A percentile compares a stretch with the other conserved stretches of the same genome.
phyloP scores from a whole-genome alignment of 345 rosid genomes.

The Acer saccharum region DNA sequence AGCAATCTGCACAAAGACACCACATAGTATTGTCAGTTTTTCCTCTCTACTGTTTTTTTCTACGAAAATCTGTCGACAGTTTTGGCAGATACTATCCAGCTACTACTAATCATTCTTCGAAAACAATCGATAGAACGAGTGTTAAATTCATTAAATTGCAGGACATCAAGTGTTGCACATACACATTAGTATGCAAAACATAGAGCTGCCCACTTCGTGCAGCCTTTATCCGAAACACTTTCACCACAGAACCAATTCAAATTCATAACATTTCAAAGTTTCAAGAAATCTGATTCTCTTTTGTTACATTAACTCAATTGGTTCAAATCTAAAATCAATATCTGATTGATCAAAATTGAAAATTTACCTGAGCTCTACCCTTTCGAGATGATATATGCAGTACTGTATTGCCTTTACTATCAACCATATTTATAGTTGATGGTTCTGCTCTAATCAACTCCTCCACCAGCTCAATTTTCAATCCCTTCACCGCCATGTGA shows the following conservation, averaged over 20 bases:
- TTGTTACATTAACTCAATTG: background rate
- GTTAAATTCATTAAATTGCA: too few relatives aligned
- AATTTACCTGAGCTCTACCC: conserved; percentile 74
- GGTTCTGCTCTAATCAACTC: conserved; percentile 68
- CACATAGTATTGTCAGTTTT: conserved; percentile 4
- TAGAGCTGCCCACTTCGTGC: too few relatives aligned
- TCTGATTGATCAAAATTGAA: background rate
- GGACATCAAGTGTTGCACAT: too few relatives aligned
- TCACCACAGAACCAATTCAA: background rate
- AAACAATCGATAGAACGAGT: too few relatives aligned
- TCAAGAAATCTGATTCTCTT: background rate
- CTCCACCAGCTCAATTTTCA: conserved; percentile 62
- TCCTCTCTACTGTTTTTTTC: conserved; percentile 6
- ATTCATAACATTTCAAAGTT: background rate
- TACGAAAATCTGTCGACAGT: background rate
- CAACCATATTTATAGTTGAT: conserved; percentile 60
- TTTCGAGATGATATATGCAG: conserved; percentile 82
- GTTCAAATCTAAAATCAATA: background rate
- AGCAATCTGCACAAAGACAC: conserved; percentile 58
- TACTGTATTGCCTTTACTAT: conserved; percentile 73
- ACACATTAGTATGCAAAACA: too few relatives aligned
- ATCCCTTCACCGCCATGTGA: conserved; percentile 96
- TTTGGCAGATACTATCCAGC: too few relatives aligned
- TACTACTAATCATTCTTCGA: background rate
- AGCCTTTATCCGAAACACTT: too few relatives aligned